These are phyloP conservation scores for Isatis tinctoria DNA, from an alignment of 345 rosid species.

Conservation along the genomic window DNA sequence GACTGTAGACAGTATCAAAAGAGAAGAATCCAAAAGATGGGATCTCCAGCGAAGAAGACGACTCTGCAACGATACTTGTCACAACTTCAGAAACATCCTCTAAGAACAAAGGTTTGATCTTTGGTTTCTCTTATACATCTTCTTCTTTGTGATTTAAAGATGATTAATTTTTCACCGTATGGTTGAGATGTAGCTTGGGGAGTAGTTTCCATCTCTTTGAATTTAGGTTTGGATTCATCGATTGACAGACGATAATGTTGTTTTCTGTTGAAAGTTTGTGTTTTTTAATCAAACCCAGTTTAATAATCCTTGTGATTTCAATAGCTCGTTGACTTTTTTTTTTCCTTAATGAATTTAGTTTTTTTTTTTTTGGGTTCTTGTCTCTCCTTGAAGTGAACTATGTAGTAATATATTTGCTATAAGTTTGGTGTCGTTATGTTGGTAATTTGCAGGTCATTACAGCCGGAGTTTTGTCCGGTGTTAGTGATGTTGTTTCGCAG, in stretches of 20 bases:
- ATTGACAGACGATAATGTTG: neutral
- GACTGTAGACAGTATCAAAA: neutral
- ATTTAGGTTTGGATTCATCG: neutral
- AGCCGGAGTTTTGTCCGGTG: constrained; percentile 71
- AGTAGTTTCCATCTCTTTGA: neutral
- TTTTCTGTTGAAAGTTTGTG: constrained; percentile 10
- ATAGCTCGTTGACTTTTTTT: constrained; percentile 7
- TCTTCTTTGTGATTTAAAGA: neutral
- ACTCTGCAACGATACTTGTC: constrained; percentile 61
- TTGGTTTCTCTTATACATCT: neutral
- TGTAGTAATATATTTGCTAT: neutral
- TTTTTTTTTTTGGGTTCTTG: neutral
- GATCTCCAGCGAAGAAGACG: constrained; percentile 74
- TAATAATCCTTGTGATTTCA: neutral
- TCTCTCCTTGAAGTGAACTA: neutral
- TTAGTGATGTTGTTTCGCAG: constrained; percentile 70
- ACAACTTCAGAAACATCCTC: constrained; percentile 77
- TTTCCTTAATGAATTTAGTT: neutral
- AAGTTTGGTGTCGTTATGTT: neutral
- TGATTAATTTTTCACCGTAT: neutral
- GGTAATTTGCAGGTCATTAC: constrained; percentile 60
- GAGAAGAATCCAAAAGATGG: constrained; percentile 40
- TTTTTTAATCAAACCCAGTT: neutral
- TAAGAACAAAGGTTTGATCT: constrained; percentile 68
- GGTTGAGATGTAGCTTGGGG: neutral